Evolutionary conservation across 2,329 filamentous ascomycete genomes (phyloP), one percentile per base, ranked within the genome.

Genomic region (Fusarium veterinarium): DNA sequence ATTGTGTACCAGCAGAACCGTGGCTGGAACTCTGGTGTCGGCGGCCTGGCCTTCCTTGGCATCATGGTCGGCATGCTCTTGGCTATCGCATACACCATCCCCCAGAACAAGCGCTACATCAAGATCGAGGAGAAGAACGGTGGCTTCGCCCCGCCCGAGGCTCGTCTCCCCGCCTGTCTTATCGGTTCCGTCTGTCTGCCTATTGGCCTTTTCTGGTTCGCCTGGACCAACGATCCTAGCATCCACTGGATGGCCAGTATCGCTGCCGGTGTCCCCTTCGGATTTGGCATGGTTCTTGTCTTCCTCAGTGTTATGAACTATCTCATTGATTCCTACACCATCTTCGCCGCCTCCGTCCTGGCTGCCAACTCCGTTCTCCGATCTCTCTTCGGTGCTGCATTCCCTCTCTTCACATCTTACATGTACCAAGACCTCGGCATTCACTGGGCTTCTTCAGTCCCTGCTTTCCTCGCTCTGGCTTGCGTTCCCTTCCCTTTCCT

Each of bases 1-100:
- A 87, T 90, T 67, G 85, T 97, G 58, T 97, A 92, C 82, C 71
- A 73, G 53, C 44, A 87, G 92, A 75, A 85, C 33, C 66, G 72
- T 2, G 72, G 72, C 23, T 75, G 72, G 72, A 70, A 71, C 57
- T 30, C 64, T 20, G 69, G 72, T 35, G 61, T 75, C 4, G 69
- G 69, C 31, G 72, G 72, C 5, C 20, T 75, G 41, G 31, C 72
- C 25, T 75, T 73, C 59, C 69, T 75, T 4, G 72, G 72, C 13
- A 73, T 75, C 23, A 75, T 75, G 69, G 66, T 75, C 10, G 72
- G 72, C n/a, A 73, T 73, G 65, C 60, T 75, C 19, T 5, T 45
- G 8, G 72, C 72, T 8, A 59, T 75, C 20, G 57, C 41, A 31
- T 70, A 75, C 23, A 72, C 69, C 1, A 75, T 74, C 14, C 72